These are phyloP conservation scores for Mytilinidion resinicola DNA, from an alignment of 495 filamentous ascomycete genomes.

Conservation along the genomic window DNA sequence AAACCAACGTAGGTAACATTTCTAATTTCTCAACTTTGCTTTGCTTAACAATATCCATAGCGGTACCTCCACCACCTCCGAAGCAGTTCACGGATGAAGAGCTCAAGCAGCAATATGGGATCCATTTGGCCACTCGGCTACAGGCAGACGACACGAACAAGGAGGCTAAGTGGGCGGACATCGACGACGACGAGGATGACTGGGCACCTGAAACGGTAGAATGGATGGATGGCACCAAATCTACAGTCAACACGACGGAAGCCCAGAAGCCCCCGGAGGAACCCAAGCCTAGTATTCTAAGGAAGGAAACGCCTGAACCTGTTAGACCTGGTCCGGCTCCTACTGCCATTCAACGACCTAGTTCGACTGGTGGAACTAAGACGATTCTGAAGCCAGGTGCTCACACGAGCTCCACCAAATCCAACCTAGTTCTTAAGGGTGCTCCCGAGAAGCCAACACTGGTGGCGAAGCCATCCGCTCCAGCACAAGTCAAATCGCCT, in stretches of 20 bases:
- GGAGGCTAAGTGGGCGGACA: constrained; percentile 94
- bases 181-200: constrained; percentile 97
- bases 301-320: constrained; percentile 30
- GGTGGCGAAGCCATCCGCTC: constrained; percentile 71
- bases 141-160: constrained; percentile 75
- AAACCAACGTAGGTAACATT: constrained; percentile 68
- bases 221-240: constrained; percentile 96
- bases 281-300: constrained; percentile 27
- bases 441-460: constrained; percentile 67
- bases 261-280: constrained; percentile 37
- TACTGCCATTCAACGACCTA: constrained; percentile 20
- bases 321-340: constrained; percentile 5
- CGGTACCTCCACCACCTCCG: constrained; percentile 67
- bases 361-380: constrained; percentile 30
- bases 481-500: constrained; percentile 75
- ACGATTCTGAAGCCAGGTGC: constrained; percentile 39
- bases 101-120: constrained; percentile 88
- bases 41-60: constrained; percentile 37
- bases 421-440: constrained; percentile 53
- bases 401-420: constrained; percentile 12
- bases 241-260: constrained; percentile 61
- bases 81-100: constrained; percentile 98
- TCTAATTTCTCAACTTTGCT: too few relatives aligned
- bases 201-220: constrained; percentile 95
- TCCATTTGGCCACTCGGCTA: constrained; percentile 88